These are phyloP conservation scores for Prinsepia uniflora DNA, from an alignment of 306 rosid genomes.

Conservation along the genomic window DNA sequence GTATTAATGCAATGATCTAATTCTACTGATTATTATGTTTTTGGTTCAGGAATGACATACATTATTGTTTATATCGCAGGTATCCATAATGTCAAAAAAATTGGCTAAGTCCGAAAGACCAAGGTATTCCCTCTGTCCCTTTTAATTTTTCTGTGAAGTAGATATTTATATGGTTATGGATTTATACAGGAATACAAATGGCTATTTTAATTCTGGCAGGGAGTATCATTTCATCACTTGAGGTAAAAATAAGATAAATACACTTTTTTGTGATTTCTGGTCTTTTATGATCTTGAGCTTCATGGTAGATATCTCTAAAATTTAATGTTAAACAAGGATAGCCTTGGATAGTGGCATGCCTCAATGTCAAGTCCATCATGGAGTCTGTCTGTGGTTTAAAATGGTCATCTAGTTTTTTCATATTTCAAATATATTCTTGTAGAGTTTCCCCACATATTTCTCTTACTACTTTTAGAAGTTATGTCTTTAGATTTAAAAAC, in stretches of 20 bases:
- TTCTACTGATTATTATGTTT: not conserved
- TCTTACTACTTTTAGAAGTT: not conserved
- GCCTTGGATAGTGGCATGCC: constrained; percentile 1
- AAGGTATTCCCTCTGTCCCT: constrained; percentile 46
- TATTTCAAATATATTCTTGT: not conserved
- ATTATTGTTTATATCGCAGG: constrained; percentile 52
- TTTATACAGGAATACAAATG: constrained; percentile 38
- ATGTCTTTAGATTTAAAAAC: not conserved
- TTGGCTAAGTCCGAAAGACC: constrained; percentile 82
- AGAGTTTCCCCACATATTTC: not conserved
- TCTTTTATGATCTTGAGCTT: not conserved
- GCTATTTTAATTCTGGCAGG: constrained; percentile 45
- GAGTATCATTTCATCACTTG: constrained; percentile 65
- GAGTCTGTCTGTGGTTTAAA: too few species aligned
- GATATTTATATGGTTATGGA: constrained; percentile 15
- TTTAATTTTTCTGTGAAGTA: constrained; percentile 14
- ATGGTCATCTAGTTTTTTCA: not conserved
- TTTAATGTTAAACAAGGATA: not conserved
- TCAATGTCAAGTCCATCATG: constrained; percentile 13
- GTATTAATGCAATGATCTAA: not conserved
- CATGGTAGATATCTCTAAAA: not conserved
- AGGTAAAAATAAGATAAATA: constrained; percentile 39
- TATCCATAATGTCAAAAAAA: constrained; percentile 88
- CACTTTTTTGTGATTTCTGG: not conserved
- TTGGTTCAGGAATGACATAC: not conserved